Base-by-base conservation (phyloP, 2,329 filamentous ascomycete genomes). In the Pseudogymnoascus sp. region DNA sequence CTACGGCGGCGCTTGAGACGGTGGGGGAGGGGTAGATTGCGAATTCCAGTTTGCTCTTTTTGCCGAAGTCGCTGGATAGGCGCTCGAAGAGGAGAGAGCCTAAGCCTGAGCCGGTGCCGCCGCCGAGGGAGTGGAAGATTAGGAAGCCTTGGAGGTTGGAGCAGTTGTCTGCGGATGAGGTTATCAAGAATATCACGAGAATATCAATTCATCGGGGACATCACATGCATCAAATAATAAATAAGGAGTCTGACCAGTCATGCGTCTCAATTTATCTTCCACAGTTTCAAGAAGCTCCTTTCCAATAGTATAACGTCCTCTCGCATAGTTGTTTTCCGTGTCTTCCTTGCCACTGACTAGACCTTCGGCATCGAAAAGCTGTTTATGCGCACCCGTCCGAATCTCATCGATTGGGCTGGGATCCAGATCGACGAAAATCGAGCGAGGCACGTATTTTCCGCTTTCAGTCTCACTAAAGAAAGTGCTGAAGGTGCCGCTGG, bases 41-140 rank as follows among this genome's bases (percentile, higher is more conserved):
- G 69, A 87, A 87, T 70, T 87, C 84, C 61, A 87, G 81, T 76
- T 87, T 87, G 70, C 78, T 84, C 77, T 87, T 87, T 78, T 87
- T 87, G 74, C 82, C 82, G 70, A 85, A 87, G 70, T 87, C 84
- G 67, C 80, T 80, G 59, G 83, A 82, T 60, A 87, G 79, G 67
- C 83, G 82, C 73, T 87, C 85, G 58, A 87, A 77, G 64, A 87
- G 76, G 45, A 87, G 79, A 62, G 84, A 82, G 69, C 85, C 85
- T 67, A 87, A 87, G 58, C 85, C 85, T 67, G 84, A 87, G 60
- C 85, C 85, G 65, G 85, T 87, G 74, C 85, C 85, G 70, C 85
- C 85, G 66, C 85, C 85, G 66, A 87, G 87, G 9, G 84, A 87
- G 75, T 87, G 85, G 78, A 87, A 87, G 72, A 87, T 82, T 66